Evolutionary conservation across 257 asterid genomes (phyloP).

Genomic region (Verbena officinalis): DNA sequence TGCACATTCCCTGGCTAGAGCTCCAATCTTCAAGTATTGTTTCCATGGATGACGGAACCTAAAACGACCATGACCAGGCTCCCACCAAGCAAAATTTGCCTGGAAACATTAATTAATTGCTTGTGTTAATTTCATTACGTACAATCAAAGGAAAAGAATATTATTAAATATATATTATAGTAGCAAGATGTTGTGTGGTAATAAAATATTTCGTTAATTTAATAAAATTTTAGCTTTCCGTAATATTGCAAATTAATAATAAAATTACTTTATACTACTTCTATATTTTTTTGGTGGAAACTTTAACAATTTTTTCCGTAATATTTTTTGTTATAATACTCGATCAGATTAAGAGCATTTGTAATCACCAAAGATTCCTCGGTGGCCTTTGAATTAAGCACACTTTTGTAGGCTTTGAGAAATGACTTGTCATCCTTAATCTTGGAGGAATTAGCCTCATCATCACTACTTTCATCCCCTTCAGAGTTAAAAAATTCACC

Average conservation of each 20-base stretch:
- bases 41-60: slow-evolving; percentile 72
- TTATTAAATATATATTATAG: too few species aligned
- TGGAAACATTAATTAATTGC: slow-evolving; percentile 21
- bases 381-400: slow-evolving; percentile 57
- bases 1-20: slow-evolving; percentile 64
- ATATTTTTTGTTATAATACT: too few species aligned
- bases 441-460: not conserved
- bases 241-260: too few species aligned
- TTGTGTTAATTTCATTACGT: not conserved
- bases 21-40: slow-evolving; percentile 66
- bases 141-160: too few species aligned
- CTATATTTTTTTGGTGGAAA: too few species aligned
- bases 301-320: too few species aligned
- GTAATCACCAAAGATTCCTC: slow-evolving; percentile 70
- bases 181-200: too few species aligned
- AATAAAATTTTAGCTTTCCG: too few species aligned
- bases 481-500: slow-evolving; percentile 34
- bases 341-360: not conserved
- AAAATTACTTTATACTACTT: too few species aligned
- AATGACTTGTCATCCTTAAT: slow-evolving; percentile 38
- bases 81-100: slow-evolving; percentile 95
- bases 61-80: slow-evolving; percentile 66
- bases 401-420: slow-evolving; percentile 47
- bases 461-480: slow-evolving; percentile 29
- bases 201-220: too few species aligned